Conservation (phyloP, 495 filamentous ascomycete genomes). For the Penicillium coffeae region DNA sequence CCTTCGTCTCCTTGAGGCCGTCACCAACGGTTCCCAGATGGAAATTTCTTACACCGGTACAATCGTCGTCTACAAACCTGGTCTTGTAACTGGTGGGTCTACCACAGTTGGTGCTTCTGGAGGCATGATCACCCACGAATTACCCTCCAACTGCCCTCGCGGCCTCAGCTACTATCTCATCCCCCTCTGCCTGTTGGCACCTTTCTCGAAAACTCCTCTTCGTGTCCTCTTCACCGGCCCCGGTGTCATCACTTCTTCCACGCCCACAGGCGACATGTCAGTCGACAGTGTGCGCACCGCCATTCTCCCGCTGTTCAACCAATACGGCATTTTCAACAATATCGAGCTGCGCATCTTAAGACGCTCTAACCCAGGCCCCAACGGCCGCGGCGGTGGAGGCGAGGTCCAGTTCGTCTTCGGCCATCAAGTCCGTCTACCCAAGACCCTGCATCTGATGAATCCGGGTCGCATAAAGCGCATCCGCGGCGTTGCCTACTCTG, state of each 20-base stretch:
- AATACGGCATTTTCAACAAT: slow-evolving; percentile 82
- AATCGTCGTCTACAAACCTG: slow-evolving; percentile 83
- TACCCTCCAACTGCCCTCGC: slow-evolving; percentile 69
- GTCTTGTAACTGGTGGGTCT: slow-evolving; percentile 79
- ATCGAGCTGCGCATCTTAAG: slow-evolving; percentile 83
- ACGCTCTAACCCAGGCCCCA: slow-evolving; percentile 68
- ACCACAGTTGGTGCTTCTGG: slow-evolving; percentile 62
- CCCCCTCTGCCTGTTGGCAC: slow-evolving; percentile 83
- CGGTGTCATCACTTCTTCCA: slow-evolving; percentile 89
- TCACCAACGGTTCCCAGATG: slow-evolving; percentile 93
- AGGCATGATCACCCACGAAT: slow-evolving; percentile 71
- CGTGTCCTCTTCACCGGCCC: slow-evolving; percentile 85
- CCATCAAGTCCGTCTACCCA: slow-evolving; percentile 85
- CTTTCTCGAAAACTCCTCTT: slow-evolving; percentile 84
- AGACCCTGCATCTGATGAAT: slow-evolving; percentile 86
- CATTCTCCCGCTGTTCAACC: slow-evolving; percentile 80
- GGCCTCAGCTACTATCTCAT: slow-evolving; percentile 92
- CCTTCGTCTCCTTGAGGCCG: slow-evolving; percentile 84
- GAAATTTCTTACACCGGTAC: slow-evolving; percentile 96
- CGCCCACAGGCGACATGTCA: slow-evolving; percentile 74
- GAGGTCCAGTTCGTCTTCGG: slow-evolving; percentile 89
- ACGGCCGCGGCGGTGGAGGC: slow-evolving; percentile 77
- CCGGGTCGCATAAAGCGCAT: slow-evolving; percentile 83
- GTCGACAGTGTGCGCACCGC: slow-evolving; percentile 93
- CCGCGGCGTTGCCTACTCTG: slow-evolving; percentile 87